Conservation (phyloP, 768 basidiomycete species). For the Ramaria sp. region DNA sequence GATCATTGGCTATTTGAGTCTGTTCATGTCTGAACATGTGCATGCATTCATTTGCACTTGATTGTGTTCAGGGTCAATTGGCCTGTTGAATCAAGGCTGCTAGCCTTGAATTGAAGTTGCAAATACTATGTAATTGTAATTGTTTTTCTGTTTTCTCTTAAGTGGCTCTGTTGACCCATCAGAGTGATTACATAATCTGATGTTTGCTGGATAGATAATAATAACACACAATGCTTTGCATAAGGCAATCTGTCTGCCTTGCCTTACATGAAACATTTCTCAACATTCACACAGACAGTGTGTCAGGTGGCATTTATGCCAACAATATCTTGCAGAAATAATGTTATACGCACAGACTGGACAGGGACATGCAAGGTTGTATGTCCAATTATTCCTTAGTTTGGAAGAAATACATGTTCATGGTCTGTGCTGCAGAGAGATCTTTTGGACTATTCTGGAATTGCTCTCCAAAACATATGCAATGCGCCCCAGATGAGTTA, state of each 20-base stretch:
- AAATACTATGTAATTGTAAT: too few species aligned
- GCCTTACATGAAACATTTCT: conserved; percentile 53
- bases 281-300: conserved; percentile 40
- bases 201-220: too few species aligned
- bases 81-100: too few species aligned
- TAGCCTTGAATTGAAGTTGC: too few species aligned
- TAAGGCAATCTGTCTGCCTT: conserved; percentile 35
- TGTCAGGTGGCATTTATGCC: conserved; percentile 52
- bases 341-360: conserved; percentile 55
- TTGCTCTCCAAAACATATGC: conserved; percentile 45
- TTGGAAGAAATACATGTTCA: neutral
- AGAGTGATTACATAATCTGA: too few species aligned
- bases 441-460: conserved; percentile 64
- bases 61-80: too few species aligned
- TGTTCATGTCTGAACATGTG: too few species aligned
- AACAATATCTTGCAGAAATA: conserved; percentile 41
- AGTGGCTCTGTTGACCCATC: too few species aligned
- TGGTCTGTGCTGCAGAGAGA: conserved; percentile 25
- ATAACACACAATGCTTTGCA: conserved; percentile 35
- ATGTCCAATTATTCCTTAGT: neutral
- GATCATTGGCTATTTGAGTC: too few species aligned
- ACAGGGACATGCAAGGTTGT: conserved; percentile 78
- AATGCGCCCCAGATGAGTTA: conserved; percentile 14
- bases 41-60: too few species aligned
- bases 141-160: too few species aligned